Base-by-base conservation (phyloP, 75 land plant genomes). In the Larix kaempferi region DNA sequence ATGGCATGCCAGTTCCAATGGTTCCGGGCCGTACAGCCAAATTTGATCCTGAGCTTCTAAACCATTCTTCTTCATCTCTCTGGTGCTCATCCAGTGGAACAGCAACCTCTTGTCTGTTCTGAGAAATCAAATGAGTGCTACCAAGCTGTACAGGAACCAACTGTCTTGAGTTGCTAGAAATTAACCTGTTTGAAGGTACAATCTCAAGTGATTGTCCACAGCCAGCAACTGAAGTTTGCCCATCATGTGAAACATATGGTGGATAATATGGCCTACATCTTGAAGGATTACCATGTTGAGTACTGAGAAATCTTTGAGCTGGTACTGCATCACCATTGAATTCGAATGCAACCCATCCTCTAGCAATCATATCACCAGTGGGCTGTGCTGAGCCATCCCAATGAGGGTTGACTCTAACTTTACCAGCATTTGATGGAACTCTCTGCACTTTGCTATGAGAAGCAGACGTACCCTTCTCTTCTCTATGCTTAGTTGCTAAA, bases 11-110 rank as follows among this genome's bases (percentile, higher is more conserved):
- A 13, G 75, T 25, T 55, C 75, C 35, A 56, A 73, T 16, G 10
- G 75, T 26, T 55, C 75, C 57, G 27, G 57, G 57, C 16, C 33
- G 3, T 25, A 26, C 27, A 21, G 37, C 54, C 57, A 73, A 21
- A 54, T 35, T 26, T 73, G 58, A 73, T 12, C 75, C 58, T 55
- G 75, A 25, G 58, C 75, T 55, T 73, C 71, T 66, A 72, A 77
- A 79, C 88, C 86, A 86, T 71, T 86, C 86, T 33, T 84, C 88
- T 72, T 87, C 83, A 58, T 86, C 80, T 17, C 73, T 74, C 56
- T 74, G 82, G 78, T 86, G 82, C 62, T 80, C 88, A 66, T 84
- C 83, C 55, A 86, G 10, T 58, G 77, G 79, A 54, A 77, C 25
- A 52, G 76, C 56, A 0, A 76, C 78, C n/a, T 86, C 84, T 59